Base-by-base conservation (phyloP, 768 basidiomycete species). In the Lactarius quietus region DNA sequence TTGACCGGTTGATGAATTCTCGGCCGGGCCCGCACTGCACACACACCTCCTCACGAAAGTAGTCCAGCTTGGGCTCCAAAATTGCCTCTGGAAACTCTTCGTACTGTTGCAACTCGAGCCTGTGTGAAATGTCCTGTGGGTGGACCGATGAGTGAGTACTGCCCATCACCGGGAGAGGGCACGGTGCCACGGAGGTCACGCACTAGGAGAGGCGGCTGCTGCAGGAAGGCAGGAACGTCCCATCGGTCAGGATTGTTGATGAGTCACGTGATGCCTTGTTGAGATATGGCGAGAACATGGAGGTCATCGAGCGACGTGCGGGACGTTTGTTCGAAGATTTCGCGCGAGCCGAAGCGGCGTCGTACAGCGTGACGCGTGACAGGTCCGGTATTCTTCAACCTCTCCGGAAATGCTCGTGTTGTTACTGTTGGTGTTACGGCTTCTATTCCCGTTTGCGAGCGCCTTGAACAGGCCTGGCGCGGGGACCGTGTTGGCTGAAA, bases 381-480 rank as follows among this genome's bases (percentile, higher is more conserved):
- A n/a, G 2, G 87, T 86, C 52, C 87, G 81, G 65, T 89, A 81
- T 67, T 89, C 89, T 53, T 92, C 90, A 23, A 72, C 72, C 26
- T 62, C 65, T 39, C 29, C n/a, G 12, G 43, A 3, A 18, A 43
- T 29, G 14, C 23, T 57, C 15, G 43, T 20, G 56, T 1, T 54
- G 20, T 23, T 66, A 7, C 43, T n/a, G 51, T 75, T 76, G 55
- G 67, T 70, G 62, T 68, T 70, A 14, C 41, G 26, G 15, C 57
- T 33, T 39, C 43, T 23, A 23, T 48, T 48, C 20, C 45, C 45
- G 59, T 77, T 82, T 29, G 82, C 86, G 57, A 92, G 79, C 15
- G 90, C 89, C 77, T 93, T 93, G 83, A 94, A 94, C 61, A 93
- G 72, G 3, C 90, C 90, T 38, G n/a, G n/a, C n/a, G 92, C 92